These are phyloP conservation scores for Byssochlamys sp. DNA, from an alignment of 2,329 filamentous ascomycete genomes.

Conservation along the genomic window DNA sequence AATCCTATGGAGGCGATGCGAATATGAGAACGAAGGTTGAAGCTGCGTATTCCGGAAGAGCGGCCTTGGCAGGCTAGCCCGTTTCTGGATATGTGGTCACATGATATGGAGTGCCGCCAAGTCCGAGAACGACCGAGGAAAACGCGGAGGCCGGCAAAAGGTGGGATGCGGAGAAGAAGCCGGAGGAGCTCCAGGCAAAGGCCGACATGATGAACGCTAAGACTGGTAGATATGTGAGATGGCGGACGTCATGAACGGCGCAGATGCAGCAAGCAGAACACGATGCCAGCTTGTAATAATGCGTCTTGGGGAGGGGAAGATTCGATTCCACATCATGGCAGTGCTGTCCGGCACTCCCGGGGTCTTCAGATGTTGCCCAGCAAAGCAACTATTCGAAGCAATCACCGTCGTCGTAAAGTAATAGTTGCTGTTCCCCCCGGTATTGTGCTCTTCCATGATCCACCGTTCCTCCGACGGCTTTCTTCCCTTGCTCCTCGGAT, in stretches of 20 bases:
- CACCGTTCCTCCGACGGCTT: constrained; percentile 8
- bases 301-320: neutral
- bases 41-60: constrained; percentile 3
- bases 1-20: neutral
- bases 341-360: neutral
- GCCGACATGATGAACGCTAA: neutral
- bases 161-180: neutral
- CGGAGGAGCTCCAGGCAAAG: neutral
- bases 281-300: neutral
- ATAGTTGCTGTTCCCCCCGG: neutral
- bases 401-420: neutral
- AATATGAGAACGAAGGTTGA: neutral
- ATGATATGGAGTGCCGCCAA: neutral
- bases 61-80: constrained; percentile 6
- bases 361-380: neutral
- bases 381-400: neutral
- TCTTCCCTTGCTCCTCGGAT: neutral
- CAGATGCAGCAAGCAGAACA: neutral
- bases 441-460: constrained; percentile 18
- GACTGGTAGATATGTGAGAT: neutral
- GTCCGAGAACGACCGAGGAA: neutral
- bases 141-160: neutral
- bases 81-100: neutral
- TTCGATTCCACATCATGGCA: neutral
- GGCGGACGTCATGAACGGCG: neutral